Evolutionary conservation across 176 grass and related monocot genomes (phyloP), one percentile per base, ranked within the genome.

Genomic region (Leersia perrieri): DNA sequence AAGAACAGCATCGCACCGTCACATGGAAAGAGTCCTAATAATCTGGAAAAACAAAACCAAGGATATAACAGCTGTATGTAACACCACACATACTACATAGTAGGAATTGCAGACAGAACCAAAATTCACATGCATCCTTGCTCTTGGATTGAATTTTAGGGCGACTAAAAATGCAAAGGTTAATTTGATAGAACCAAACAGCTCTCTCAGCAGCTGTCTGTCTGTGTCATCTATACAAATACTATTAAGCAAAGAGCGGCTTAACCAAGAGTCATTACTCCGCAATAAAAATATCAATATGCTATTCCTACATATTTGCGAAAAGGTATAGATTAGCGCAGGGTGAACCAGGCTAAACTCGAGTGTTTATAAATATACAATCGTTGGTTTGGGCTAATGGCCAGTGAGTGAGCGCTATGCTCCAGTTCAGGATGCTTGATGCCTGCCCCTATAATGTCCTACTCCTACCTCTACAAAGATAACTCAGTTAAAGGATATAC

Each of bases 21-120:
- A 49, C 41, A 60, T 57, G 78, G n/a, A n/a, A n/a, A 53, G 18
- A 53, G 22, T 53, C 47, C 47, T 53, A 22, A 47, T 26, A 72
- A 76, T 55, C 65, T 81, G 82, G 25, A 74, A 80, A 22, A 74
- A 51, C 7, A 70, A 76, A 80, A 77, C 38, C 18, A 63, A 51
- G 36, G n/a, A 80, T 45, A 39, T 26, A 68, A 68, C 12, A 53
- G 12, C 16, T 33, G 74, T 74, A 74, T 22, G 74, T 16, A 60
- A 68, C 15, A 38, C 30, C 20, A 22, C 18, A 53, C 0, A 53
- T 40, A 63, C 58, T 38, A 60, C 12, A 78, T 27, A 3, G n/a
- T n/a, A n/a, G n/a, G n/a, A n/a, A 42, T 44, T 63, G 1, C 3
- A 63, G 9, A 49, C 63, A 15, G 3, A 53, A 80, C 62, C 63